These are phyloP conservation scores for Tubosaeta sp. DNA, from an alignment of 768 basidiomycete genomes.

Conservation along the genomic window DNA sequence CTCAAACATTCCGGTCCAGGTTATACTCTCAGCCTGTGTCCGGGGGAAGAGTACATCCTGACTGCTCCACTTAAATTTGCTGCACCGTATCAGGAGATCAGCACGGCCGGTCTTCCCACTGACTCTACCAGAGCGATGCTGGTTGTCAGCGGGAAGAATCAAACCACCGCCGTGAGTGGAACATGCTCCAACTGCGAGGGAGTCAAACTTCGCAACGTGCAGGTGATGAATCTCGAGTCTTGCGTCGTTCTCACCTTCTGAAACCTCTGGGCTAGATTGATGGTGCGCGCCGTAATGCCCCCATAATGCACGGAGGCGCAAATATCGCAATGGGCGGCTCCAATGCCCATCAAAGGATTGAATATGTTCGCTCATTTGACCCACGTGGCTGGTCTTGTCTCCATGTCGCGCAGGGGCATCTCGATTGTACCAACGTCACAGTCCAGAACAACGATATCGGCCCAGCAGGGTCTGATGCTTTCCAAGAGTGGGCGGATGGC, in stretches of 20 bases:
- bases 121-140: slow-evolving; percentile 64
- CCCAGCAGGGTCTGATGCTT: slow-evolving; percentile 62
- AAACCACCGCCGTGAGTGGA: slow-evolving; percentile 71
- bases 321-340: slow-evolving; percentile 85
- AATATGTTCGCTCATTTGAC: slow-evolving; percentile 71
- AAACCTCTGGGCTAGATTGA: slow-evolving; percentile 50
- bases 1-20: slow-evolving; percentile 63
- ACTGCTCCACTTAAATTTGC: slow-evolving; percentile 64
- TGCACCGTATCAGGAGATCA: slow-evolving; percentile 72
- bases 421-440: slow-evolving; percentile 57
- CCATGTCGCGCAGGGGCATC: slow-evolving; percentile 66
- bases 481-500: slow-evolving; percentile 78
- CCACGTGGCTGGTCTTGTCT: slow-evolving; percentile 82
- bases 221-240: slow-evolving; percentile 38
- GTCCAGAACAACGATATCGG: slow-evolving; percentile 84
- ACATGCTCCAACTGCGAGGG: slow-evolving; percentile 56
- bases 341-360: slow-evolving; percentile 67
- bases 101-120: slow-evolving; percentile 70
- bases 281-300: slow-evolving; percentile 56
- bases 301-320: slow-evolving; percentile 56
- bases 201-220: slow-evolving; percentile 65
- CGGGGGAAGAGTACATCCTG: slow-evolving; percentile 55
- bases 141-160: slow-evolving; percentile 58
- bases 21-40: slow-evolving; percentile 66
- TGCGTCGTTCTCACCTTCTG: background rate